phyloP scores from a whole-genome alignment of 148 eudicot species.

The Vaccinium myrtillus region DNA sequence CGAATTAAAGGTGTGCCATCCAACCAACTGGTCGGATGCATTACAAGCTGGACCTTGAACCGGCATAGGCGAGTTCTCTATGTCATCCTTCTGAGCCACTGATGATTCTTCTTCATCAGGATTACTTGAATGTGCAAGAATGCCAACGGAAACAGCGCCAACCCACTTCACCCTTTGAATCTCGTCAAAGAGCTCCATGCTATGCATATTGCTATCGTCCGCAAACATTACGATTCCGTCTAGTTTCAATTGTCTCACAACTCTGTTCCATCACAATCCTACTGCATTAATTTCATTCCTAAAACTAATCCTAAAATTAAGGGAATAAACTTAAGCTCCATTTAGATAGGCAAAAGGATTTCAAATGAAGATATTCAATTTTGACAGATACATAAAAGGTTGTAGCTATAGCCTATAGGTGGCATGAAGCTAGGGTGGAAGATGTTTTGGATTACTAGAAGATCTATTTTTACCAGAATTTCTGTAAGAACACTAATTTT shows the following conservation, averaged over 20 bases:
- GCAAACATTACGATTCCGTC: slow-evolving; percentile 94
- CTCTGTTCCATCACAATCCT: slow-evolving; percentile 43
- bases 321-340: background rate
- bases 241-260: slow-evolving; percentile 67
- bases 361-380: background rate
- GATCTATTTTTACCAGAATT: too few relatives aligned
- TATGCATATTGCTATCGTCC: slow-evolving; percentile 98
- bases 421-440: too few relatives aligned
- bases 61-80: slow-evolving; percentile 43
- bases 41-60: slow-evolving; percentile 98
- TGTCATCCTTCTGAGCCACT: slow-evolving; percentile 34
- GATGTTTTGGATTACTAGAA: too few relatives aligned
- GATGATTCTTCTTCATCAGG: slow-evolving; percentile 44
- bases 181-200: slow-evolving; percentile 94
- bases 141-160: slow-evolving; percentile 88
- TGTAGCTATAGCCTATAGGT: too few relatives aligned
- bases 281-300: slow-evolving; percentile 16
- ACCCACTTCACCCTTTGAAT: slow-evolving; percentile 74
- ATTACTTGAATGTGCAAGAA: slow-evolving; percentile 73
- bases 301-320: slow-evolving; percentile 5
- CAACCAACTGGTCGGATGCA: slow-evolving; percentile 68
- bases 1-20: slow-evolving; percentile 82
- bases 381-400: background rate
- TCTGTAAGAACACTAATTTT: background rate
- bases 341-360: background rate